phyloP scores from a whole-genome alignment of 805 yeast species.

The Wickerhamiella slavikovae region DNA sequence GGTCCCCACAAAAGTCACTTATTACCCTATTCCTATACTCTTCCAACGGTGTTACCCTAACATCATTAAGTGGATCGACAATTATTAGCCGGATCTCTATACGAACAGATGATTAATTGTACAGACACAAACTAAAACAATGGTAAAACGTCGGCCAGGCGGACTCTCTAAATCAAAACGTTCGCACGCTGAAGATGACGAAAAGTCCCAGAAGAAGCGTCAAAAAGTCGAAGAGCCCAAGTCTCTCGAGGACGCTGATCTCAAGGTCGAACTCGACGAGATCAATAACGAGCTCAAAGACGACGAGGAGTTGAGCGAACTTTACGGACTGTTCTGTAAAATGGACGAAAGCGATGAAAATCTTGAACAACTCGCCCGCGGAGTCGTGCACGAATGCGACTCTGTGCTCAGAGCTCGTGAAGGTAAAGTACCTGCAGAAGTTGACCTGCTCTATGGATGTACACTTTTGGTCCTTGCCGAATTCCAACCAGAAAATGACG shows the following conservation, averaged over 20 bases:
- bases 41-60: too few species aligned
- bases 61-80: too few species aligned
- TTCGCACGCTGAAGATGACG: too few species aligned
- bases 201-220: too few species aligned
- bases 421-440: slow-evolving; percentile 19
- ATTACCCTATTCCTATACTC: too few species aligned
- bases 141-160: too few species aligned
- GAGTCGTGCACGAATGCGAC: slow-evolving; percentile 85
- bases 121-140: too few species aligned
- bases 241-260: slow-evolving; percentile 18
- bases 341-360: slow-evolving; percentile 36
- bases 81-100: too few species aligned
- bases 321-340: slow-evolving; percentile 51
- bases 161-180: too few species aligned
- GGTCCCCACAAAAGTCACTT: too few species aligned
- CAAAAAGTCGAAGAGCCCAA: too few species aligned
- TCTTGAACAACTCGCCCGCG: slow-evolving; percentile 25
- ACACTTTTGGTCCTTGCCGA: slow-evolving; percentile 23
- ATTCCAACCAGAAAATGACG: slow-evolving; percentile 9
- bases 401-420: slow-evolving; percentile 28
- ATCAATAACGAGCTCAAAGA: slow-evolving; percentile 35
- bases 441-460: slow-evolving; percentile 55
- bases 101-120: too few species aligned
- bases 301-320: slow-evolving; percentile 63
- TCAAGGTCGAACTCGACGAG: slow-evolving; percentile 48